Conservation (phyloP, 495 filamentous ascomycete species). For the Ramalina peruviana region DNA sequence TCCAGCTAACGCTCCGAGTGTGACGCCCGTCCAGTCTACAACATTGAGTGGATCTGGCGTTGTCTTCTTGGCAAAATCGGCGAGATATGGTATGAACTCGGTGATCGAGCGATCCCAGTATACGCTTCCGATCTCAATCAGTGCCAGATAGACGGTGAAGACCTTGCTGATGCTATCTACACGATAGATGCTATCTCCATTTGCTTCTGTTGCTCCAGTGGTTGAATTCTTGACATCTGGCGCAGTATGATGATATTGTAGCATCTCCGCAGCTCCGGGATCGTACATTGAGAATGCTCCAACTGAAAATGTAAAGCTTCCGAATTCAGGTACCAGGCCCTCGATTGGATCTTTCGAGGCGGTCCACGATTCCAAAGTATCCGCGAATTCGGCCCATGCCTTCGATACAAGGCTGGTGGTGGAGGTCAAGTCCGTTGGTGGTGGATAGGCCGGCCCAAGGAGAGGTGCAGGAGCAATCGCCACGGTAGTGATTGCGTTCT, state of each 20-base stretch:
- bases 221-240: conserved; percentile 13
- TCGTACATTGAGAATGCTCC: conserved; percentile 27
- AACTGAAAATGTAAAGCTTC: conserved; percentile 31
- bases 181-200: conserved; percentile 34
- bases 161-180: conserved; percentile 39
- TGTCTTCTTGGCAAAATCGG: conserved; percentile 15
- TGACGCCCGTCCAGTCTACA: conserved; percentile 40
- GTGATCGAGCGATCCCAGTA: conserved; percentile 32
- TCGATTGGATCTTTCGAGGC: too few species aligned
- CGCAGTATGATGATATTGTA: conserved; percentile 26
- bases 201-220: conserved; percentile 24
- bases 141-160: conserved; percentile 28
- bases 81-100: conserved; percentile 30
- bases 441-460: too few species aligned
- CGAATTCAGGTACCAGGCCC: not conserved
- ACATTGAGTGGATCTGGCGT: conserved; percentile 14
- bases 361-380: too few species aligned
- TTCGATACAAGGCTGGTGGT: too few species aligned
- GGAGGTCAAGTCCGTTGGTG: too few species aligned
- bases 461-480: too few species aligned
- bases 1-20: conserved; percentile 36
- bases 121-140: conserved; percentile 22
- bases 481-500: too few species aligned
- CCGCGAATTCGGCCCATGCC: too few species aligned
- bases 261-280: conserved; percentile 11